Percentiles rank a stretch among this genome's conserved stretches.
These are phyloP conservation scores for Dothideomycetes sp. DNA, from an alignment of 2,329 filamentous ascomycete species.

Conservation along the genomic window DNA sequence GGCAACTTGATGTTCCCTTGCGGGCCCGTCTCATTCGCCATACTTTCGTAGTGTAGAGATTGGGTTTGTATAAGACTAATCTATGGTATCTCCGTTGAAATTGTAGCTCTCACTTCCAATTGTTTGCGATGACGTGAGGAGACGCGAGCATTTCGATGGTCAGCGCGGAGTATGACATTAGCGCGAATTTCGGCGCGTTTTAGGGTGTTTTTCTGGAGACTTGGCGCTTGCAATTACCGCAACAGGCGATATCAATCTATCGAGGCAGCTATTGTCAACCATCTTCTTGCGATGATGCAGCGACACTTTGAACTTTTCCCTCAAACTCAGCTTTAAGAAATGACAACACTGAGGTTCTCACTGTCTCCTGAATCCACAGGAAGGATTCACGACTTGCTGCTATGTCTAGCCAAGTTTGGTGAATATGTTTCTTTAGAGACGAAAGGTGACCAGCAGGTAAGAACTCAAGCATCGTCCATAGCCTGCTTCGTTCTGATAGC, in stretches of 20 bases:
- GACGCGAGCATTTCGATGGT: not conserved
- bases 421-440: conserved; percentile 69
- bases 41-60: not conserved
- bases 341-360: conserved; percentile 54
- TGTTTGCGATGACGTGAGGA: not conserved
- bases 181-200: not conserved
- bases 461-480: not conserved
- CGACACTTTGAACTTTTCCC: too few relatives aligned
- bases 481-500: too few relatives aligned
- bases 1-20: conserved; percentile 29
- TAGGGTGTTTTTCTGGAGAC: not conserved
- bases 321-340: too few relatives aligned
- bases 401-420: conserved; percentile 68
- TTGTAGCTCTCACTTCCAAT: too few relatives aligned
- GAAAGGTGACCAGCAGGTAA: conserved; percentile 50
- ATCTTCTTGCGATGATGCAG: too few relatives aligned
- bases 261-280: conserved; percentile 1
- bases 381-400: conserved; percentile 60
- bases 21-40: not conserved
- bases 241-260: conserved; percentile 3
- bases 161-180: too few relatives aligned
- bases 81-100: too few relatives aligned
- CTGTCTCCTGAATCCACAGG: conserved; percentile 62
- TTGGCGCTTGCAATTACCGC: not conserved
- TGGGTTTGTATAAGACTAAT: too few relatives aligned